Evolutionary conservation across 1,139 yeast species (phyloP).

Genomic region (Scheffersomyces quercinus): DNA sequence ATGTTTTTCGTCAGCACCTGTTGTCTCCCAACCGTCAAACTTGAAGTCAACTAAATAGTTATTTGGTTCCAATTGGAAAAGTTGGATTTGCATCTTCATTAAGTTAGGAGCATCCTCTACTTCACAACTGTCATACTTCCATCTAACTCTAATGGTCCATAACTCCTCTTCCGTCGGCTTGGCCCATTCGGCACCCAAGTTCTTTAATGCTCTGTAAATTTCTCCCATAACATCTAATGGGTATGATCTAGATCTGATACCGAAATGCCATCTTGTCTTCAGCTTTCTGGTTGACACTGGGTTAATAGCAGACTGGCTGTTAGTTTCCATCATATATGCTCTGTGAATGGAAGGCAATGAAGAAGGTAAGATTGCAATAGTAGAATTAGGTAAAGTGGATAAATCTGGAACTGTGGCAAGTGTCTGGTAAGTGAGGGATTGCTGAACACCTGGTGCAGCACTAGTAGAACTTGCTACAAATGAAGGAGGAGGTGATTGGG

Average conservation of each 20-base stretch:
- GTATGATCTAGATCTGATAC: conserved; percentile 92
- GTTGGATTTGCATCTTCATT: conserved; percentile 97
- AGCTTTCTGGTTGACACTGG: conserved; percentile 83
- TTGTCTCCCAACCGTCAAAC: conserved; percentile 91
- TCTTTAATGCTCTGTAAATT: conserved; percentile 88
- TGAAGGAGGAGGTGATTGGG: conserved; percentile 51
- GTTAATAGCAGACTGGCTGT: conserved; percentile 53
- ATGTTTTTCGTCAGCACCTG: conserved; percentile 18
- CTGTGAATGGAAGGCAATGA: conserved; percentile 93
- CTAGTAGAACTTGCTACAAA: conserved; percentile 21
- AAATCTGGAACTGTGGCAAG: conserved; percentile 52
- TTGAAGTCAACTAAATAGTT: conserved; percentile 95
- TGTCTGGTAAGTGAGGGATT: conserved; percentile 51
- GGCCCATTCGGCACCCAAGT: conserved; percentile 97
- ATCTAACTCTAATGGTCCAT: conserved; percentile 96
- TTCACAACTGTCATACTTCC: conserved; percentile 70
- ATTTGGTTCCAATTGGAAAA: conserved; percentile 93
- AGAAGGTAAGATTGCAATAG: conserved; percentile 90
- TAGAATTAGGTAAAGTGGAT: conserved; percentile 55
- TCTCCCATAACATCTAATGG: conserved; percentile 99
- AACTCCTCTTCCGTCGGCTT: conserved; percentile 89
- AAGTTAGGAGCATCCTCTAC: conserved; percentile 58
- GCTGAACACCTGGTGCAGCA: conserved; percentile 45
- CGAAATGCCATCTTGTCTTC: conserved; percentile 98
- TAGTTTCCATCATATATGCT: conserved; percentile 80